Base-by-base conservation (phyloP, 2,329 filamentous ascomycete species). In the Phialophora chinensis region DNA sequence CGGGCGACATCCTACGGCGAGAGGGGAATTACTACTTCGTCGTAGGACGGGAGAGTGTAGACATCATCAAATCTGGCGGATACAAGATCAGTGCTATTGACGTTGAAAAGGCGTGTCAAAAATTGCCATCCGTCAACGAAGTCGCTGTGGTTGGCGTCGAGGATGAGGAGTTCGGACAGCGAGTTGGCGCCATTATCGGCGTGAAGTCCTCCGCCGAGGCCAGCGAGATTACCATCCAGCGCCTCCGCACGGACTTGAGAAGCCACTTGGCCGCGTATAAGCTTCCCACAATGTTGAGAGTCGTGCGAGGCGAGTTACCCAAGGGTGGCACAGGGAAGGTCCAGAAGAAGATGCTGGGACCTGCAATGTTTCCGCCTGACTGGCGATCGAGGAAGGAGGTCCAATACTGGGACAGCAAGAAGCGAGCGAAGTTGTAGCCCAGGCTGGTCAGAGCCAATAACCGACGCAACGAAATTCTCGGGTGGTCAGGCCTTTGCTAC, bases 51-150 rank as follows among this genome's bases (percentile, higher is more conserved):
- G 77, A 11, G 79, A 75, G 70, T 82, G 73, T 81, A 12, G 81
- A 83, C 66, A 82, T 84, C 25, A 80, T 85, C 71, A 84, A 84
- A 67, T 79, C 78, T 3, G 81, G 81, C 6, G 82, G 82, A 0
- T 83, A 83, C 71, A 84, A 84, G 73, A 81, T 83, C 57, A 81
- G 78, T 54, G 72, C 42, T 72, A 82, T 4, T 1, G 82, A 84
- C 49, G 79, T 84, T 53, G 82, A 84, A 72, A 75, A 81, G 5
- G 81, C 84, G 68, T 76, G 83, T 49, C 73, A 83, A n/a, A 75
- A 75, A 0, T 69, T 84, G 57, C 77, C 77, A 1, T 81, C 83
- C 60, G 74, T 83, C 33, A 73, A 77, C 23, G 82, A 84, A 72
- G 81, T 78, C 10, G 81, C 82, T 76, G 79, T 83, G 1, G 80